phyloP scores from a whole-genome alignment of 305 asterid genomes.

The Solanum hybrid region DNA sequence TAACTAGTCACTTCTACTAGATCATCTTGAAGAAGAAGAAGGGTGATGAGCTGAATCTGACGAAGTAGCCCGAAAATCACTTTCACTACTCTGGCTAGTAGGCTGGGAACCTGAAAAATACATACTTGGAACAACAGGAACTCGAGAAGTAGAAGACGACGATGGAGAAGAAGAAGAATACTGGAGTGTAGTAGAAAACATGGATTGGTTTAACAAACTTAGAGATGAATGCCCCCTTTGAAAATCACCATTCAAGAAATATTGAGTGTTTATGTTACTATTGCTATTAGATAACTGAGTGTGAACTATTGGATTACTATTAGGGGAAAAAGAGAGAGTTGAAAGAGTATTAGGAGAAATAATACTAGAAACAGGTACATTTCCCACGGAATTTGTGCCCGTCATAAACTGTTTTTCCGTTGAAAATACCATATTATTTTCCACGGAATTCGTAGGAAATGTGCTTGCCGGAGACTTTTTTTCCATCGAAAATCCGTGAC shows the following conservation, averaged over 20 bases:
- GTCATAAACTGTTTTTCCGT: not conserved
- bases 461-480: not conserved
- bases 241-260: slow-evolving; percentile 1
- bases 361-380: not conserved
- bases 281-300: not conserved
- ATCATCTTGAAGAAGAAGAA: not conserved
- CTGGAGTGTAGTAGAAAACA: not conserved
- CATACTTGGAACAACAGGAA: not conserved
- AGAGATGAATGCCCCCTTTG: not conserved
- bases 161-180: not conserved
- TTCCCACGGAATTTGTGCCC: not conserved
- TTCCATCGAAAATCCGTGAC: not conserved
- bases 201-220: not conserved
- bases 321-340: not conserved
- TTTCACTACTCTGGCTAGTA: not conserved
- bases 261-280: not conserved
- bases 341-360: not conserved
- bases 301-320: not conserved
- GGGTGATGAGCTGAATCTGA: not conserved
- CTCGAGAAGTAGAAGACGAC: not conserved
- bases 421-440: not conserved
- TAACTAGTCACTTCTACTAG: not conserved
- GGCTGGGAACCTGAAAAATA: not conserved
- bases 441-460: not conserved
- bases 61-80: not conserved